These are phyloP conservation scores for Elsinoe arachidis DNA, from an alignment of 2,329 filamentous ascomycete species.

Conservation along the genomic window DNA sequence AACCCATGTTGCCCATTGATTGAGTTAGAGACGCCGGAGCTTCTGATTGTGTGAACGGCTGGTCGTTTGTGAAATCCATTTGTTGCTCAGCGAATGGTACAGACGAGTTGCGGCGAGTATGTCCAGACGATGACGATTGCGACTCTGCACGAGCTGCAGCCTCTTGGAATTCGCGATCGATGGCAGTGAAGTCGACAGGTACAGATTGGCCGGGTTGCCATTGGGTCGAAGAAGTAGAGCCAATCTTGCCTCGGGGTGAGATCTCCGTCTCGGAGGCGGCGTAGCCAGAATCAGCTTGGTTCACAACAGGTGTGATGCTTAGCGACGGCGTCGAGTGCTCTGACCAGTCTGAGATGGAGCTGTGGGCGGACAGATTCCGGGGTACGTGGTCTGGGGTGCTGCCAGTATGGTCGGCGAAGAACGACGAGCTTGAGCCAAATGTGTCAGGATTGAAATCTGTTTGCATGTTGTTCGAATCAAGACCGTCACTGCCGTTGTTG, in stretches of 20 bases:
- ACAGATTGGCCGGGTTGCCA: slow-evolving; percentile 31
- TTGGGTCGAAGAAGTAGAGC: slow-evolving; percentile 18
- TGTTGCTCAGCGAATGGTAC: slow-evolving; percentile 23
- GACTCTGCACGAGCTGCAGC: slow-evolving; percentile 18
- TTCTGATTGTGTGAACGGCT: slow-evolving; percentile 25
- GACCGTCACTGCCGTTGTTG: background rate
- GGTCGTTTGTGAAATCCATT: slow-evolving; percentile 25
- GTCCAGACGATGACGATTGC: background rate
- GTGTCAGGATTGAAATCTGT: background rate
- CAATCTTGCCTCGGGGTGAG: slow-evolving; percentile 9
- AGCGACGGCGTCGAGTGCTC: slow-evolving; percentile 12
- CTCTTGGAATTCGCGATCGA: slow-evolving; percentile 28
- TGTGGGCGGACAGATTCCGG: slow-evolving; percentile 13
- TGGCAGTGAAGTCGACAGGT: slow-evolving; percentile 26
- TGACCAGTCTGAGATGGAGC: slow-evolving; percentile 15
- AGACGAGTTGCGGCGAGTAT: slow-evolving; percentile 13
- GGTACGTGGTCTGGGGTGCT: slow-evolving; percentile 8
- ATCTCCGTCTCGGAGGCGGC: slow-evolving; percentile 15
- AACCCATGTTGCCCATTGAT: slow-evolving; percentile 28
- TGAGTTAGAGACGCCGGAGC: slow-evolving; percentile 26
- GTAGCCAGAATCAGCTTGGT: slow-evolving; percentile 16
- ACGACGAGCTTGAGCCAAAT: slow-evolving; percentile 8
- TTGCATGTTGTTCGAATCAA: slow-evolving; percentile 12
- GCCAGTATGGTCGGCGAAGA: background rate
- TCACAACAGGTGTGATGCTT: slow-evolving; percentile 8